Conservation (phyloP, 1,284 basidiomycete species). For the Boletus smithii region DNA sequence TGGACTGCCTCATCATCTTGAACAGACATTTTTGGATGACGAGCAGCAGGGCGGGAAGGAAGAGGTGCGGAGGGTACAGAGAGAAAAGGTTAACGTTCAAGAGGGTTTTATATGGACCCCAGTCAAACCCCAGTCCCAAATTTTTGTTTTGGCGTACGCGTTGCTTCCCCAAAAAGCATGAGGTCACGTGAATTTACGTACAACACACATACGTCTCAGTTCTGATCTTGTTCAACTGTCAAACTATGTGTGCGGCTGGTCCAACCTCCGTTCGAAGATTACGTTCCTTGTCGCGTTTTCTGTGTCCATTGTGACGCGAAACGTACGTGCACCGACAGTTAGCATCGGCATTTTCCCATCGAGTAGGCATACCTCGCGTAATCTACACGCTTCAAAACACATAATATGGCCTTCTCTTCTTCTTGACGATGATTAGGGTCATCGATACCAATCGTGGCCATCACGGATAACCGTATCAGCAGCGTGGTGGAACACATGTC, state of each 20-base stretch:
- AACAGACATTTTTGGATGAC: slow-evolving; percentile 31
- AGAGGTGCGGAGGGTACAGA: slow-evolving; percentile 1
- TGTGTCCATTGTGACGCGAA: background rate
- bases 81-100: slow-evolving; percentile 6
- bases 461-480: slow-evolving; percentile 20
- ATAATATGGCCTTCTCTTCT: slow-evolving; percentile 1
- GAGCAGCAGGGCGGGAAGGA: background rate
- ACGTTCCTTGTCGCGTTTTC: too few species aligned
- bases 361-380: slow-evolving; percentile 6
- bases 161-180: slow-evolving; percentile 31
- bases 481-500: slow-evolving; percentile 22
- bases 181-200: slow-evolving; percentile 32
- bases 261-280: too few species aligned
- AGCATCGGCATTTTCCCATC: background rate
- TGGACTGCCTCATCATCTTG: slow-evolving; percentile 28
- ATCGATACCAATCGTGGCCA: slow-evolving; percentile 32
- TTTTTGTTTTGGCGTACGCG: slow-evolving; percentile 27
- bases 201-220: slow-evolving; percentile 4
- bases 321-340: background rate
- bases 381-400: slow-evolving; percentile 13
- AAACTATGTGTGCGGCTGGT: background rate
- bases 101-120: slow-evolving; percentile 31
- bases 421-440: slow-evolving; percentile 16
- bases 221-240: slow-evolving; percentile 3
- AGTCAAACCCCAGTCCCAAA: slow-evolving; percentile 36